Evolutionary conservation across 805 yeast species (phyloP), one percentile per base, ranked within the genome.

Genomic region (Wickerhamiella alocasiicola): DNA sequence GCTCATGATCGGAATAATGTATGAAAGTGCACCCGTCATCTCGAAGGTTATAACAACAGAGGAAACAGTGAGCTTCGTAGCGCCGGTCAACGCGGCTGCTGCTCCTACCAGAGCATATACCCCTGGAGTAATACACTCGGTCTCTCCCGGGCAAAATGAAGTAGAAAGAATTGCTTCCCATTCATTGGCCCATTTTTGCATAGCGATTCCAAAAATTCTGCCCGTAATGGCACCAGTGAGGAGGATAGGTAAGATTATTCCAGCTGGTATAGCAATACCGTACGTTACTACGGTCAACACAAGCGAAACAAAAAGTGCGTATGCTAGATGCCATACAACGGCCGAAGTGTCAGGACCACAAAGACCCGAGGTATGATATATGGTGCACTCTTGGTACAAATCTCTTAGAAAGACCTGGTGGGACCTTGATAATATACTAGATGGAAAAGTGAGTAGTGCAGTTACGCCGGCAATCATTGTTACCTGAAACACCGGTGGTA

Each of bases 191-290:
- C 85, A 80, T 3, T 26, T 55, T 47, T 81, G 81, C 44, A 83
- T 76, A 5, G 80, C 45, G 6, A 84, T 62, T 4, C 98, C 96
- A 9, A 91, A 52, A 0, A 87, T 79, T 39, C 96, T 68, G 6
- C 98, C 98, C 59, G 83, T 81, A 0, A 94, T 74, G 0, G 97
- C 96, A 17, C 98, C 98, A 1, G 85, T 81, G 0, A 95, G 87
- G 94, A 91, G 83, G 1, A 95, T 81, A 2, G 98, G 98, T 41
- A 91, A 94, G 61, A 91, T 80, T 5, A 88, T 83, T 12, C 98
- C 98, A n/a, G 96, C 94, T 0, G 98, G 98, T 11, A 84, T 63
- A 20, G 69, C 64, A 2, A 76, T 64, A 1, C 93, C 85, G 56
- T 73, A 80, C 0, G 88, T 66, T 49, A 78, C 76, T 0, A 82